These are phyloP conservation scores for Cryptosporidium parvum DNA, from an alignment of 169 alveolate species.

Conservation along the genomic window DNA sequence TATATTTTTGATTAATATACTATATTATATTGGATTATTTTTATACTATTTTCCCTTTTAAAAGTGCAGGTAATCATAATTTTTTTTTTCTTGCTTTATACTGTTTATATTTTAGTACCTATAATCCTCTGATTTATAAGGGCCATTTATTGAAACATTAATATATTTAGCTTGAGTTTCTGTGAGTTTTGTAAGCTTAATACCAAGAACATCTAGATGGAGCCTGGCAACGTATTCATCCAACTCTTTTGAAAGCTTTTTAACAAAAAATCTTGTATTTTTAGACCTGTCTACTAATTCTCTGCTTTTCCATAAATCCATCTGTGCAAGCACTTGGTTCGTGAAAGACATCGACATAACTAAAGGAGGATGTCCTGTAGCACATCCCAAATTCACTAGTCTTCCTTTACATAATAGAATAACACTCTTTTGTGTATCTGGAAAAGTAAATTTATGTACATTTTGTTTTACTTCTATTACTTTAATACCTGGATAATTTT, in stretches of 20 bases:
- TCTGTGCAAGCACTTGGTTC: constrained; percentile 92
- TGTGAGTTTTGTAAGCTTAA: constrained; percentile 92
- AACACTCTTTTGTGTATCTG: constrained; percentile 91
- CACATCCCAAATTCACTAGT: constrained; percentile 97
- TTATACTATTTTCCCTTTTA: not conserved
- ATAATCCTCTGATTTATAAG: constrained; percentile 94
- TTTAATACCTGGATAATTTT: constrained; percentile 89
- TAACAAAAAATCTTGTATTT: constrained; percentile 86
- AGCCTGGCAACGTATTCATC: constrained; percentile 98
- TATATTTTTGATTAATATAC: not conserved
- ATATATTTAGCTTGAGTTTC: constrained; percentile 94
- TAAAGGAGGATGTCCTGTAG: constrained; percentile 99
- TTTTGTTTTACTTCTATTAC: constrained; percentile 92
- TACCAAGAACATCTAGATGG: constrained; percentile 94
- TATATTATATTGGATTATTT: not conserved
- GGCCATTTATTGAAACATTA: constrained; percentile 93
- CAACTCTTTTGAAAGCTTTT: constrained; percentile 93
- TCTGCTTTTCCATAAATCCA: constrained; percentile 90
- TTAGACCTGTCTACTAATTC: constrained; percentile 66
- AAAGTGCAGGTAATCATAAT: constrained; percentile 1
- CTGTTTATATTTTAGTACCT: constrained; percentile 86
- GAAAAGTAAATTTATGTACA: constrained; percentile 91
- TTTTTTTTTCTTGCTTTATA: constrained; percentile 42
- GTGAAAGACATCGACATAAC: constrained; percentile 98
- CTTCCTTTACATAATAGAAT: constrained; percentile 97